A percentile compares a stretch with the other conserved stretches of the same genome.
These are phyloP conservation scores for Fusarium buxicola DNA, from an alignment of 2,329 filamentous ascomycete species.

Conservation along the genomic window DNA sequence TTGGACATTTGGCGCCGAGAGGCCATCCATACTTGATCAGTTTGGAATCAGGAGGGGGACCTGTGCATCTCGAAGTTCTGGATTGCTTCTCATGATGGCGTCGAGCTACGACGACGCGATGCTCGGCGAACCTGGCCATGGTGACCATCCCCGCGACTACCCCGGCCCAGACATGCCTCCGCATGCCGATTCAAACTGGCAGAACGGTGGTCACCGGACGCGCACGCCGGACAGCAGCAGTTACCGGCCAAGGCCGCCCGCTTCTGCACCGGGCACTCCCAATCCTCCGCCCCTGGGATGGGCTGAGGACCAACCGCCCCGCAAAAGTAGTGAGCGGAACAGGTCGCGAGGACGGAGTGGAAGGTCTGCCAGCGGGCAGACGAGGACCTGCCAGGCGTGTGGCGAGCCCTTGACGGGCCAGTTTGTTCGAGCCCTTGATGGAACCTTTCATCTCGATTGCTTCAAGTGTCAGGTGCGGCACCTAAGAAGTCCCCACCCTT, in stretches of 20 bases:
- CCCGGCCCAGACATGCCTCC: conserved; percentile 46
- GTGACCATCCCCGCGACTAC: conserved; percentile 42
- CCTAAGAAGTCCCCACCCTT: conserved; percentile 6
- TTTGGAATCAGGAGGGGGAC: conserved; percentile 45
- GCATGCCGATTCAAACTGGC: conserved; percentile 51
- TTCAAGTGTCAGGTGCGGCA: conserved; percentile 88
- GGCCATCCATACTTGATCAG: conserved; percentile 37
- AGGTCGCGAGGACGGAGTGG: conserved; percentile 66
- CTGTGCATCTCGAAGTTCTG: conserved; percentile 39
- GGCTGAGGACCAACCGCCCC: conserved; percentile 56
- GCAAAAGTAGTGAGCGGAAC: conserved; percentile 68
- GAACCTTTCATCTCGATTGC: conserved; percentile 96
- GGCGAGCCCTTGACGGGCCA: conserved; percentile 89
- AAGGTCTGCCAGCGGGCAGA: conserved; percentile 68
- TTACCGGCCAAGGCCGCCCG: conserved; percentile 50
- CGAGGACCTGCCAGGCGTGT: conserved; percentile 86
- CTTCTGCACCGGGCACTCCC: conserved; percentile 50
- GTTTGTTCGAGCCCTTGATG: conserved; percentile 92
- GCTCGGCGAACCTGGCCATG: conserved; percentile 53
- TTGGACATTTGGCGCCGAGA: conserved; percentile 50
- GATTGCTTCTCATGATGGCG: conserved; percentile 54
- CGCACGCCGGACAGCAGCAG: conserved; percentile 53
- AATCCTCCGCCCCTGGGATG: conserved; percentile 47
- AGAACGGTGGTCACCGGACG: conserved; percentile 52
- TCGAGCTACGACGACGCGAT: conserved; percentile 60